Conservation (phyloP, 2,329 filamentous ascomycete genomes). For the Penicillium psychrosexuale region DNA sequence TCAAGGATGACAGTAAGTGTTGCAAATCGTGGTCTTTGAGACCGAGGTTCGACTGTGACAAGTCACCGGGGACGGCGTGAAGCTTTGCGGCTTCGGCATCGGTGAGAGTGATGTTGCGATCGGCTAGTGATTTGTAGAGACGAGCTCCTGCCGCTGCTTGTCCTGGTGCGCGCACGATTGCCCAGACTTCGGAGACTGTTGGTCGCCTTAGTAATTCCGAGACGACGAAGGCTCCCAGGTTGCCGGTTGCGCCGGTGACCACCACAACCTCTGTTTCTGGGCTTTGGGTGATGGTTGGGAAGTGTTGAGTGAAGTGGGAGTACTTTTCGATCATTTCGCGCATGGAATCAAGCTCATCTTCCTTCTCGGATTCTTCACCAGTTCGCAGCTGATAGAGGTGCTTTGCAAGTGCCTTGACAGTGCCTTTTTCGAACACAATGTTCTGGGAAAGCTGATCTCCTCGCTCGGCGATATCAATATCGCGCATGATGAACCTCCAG, state of each 20-base stretch:
- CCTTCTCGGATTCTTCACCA: slow-evolving; percentile 32
- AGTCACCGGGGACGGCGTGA: slow-evolving; percentile 46
- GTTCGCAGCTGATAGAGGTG: slow-evolving; percentile 46
- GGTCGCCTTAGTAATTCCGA: slow-evolving; percentile 40
- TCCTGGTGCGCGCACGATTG: slow-evolving; percentile 51
- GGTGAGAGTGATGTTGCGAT: slow-evolving; percentile 32
- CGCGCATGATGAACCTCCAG: slow-evolving; percentile 51
- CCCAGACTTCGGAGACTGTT: slow-evolving; percentile 50
- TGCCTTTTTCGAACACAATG: slow-evolving; percentile 58
- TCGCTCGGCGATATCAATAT: slow-evolving; percentile 48
- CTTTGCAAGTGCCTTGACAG: slow-evolving; percentile 46
- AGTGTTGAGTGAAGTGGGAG: slow-evolving; percentile 31
- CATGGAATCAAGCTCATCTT: slow-evolving; percentile 49
- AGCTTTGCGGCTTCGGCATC: slow-evolving; percentile 38
- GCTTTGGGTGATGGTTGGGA: slow-evolving; percentile 27
- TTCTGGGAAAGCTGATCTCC: slow-evolving; percentile 51
- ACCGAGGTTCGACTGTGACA: slow-evolving; percentile 51
- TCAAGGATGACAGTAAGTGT: slow-evolving; percentile 44
- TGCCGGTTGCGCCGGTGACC: slow-evolving; percentile 65
- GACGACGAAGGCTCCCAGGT: slow-evolving; percentile 60
- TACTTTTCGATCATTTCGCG: slow-evolving; percentile 49
- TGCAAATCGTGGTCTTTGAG: slow-evolving; percentile 44
- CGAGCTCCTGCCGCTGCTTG: slow-evolving; percentile 43
- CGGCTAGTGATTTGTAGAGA: slow-evolving; percentile 44
- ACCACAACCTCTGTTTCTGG: slow-evolving; percentile 33